Evolutionary conservation across 441 rosid species (phyloP), one percentile per base, ranked within the genome.

Genomic region (Erodium moschatum): DNA sequence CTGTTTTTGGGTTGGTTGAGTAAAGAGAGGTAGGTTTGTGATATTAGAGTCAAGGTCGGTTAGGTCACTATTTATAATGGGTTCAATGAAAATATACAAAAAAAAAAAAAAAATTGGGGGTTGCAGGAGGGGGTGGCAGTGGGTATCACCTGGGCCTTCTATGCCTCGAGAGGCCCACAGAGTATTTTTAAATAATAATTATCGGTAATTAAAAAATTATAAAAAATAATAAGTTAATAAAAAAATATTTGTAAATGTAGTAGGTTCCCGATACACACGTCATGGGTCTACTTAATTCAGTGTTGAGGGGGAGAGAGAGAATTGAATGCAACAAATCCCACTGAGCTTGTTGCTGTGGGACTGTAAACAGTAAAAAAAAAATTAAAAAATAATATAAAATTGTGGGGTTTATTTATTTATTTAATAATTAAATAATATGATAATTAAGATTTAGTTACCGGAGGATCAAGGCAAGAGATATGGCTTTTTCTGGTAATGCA

Each of bases 61-160:
- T 68, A 63, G 69, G 70, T 71, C 48, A 10, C 3, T 82, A 85
- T 87, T 87, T 90, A 90, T 88, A 87, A 52, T 46, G 68, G 75
- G 77, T 69, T 15, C 56, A 44, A 54, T 24, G 24, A 16, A 19
- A 42, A 52, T 16, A 54, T 60, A 74, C 31, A 50, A 33, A 33
- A 33, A 33, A 0, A 33, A 33, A 33, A 33, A 3, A 33, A 33
- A 33, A 33, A 33, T 33, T 33, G 0, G 38, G 38, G 38, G 38
- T 33, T 33, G 38, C 38, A 33, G 38, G 38, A 33, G 38, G 38
- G 38, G 1, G 38, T 82, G 89, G 85, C 86, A 84, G 88, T 79
- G 83, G 85, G 84, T 74, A 81, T 75, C 79, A 76, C 85, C 85
- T 76, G 91, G 89, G 81, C 83, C 85, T 83, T 33, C 38, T 33